These are phyloP conservation scores for Myrica gale DNA, from an alignment of 306 rosid genomes.

Conservation along the genomic window DNA sequence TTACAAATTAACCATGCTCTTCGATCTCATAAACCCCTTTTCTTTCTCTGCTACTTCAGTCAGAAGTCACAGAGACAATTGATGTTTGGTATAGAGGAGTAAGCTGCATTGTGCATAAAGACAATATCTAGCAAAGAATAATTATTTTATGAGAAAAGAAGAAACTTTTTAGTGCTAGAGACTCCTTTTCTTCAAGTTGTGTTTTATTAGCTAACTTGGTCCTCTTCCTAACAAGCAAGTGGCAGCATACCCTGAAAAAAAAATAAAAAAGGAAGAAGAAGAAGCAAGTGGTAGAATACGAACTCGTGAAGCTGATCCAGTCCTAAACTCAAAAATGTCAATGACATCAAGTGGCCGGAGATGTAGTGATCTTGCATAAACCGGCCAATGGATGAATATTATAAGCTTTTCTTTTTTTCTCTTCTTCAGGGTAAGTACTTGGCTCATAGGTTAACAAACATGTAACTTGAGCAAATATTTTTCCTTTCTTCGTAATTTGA, in stretches of 20 bases:
- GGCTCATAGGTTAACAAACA: not conserved
- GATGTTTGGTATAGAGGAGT: conserved; percentile 12
- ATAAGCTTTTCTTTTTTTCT: not conserved
- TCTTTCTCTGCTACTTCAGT: conserved; percentile 38
- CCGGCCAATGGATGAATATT: not conserved
- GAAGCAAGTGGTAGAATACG: not conserved
- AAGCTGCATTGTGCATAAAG: not conserved
- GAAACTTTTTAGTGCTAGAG: not conserved
- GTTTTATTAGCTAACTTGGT: conserved; percentile 37
- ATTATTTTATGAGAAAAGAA: not conserved
- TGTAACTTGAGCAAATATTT: conserved; percentile 18
- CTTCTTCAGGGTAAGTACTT: not conserved
- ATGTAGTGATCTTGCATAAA: conserved; percentile 5
- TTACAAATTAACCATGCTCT: not conserved
- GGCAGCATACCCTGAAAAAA: not conserved
- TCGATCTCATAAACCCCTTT: not conserved
- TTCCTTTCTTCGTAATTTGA: conserved; percentile 21
- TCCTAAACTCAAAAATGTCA: conserved; percentile 15
- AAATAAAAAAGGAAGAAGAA: not conserved
- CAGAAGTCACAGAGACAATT: conserved; percentile 31
- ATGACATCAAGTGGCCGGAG: not conserved
- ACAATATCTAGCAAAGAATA: not conserved
- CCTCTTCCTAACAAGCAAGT: conserved; percentile 6
- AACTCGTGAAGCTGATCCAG: no score
- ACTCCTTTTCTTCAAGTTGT: conserved; percentile 17